phyloP scores from a whole-genome alignment of 2,329 filamentous ascomycete genomes.

The Helotiales sp. region DNA sequence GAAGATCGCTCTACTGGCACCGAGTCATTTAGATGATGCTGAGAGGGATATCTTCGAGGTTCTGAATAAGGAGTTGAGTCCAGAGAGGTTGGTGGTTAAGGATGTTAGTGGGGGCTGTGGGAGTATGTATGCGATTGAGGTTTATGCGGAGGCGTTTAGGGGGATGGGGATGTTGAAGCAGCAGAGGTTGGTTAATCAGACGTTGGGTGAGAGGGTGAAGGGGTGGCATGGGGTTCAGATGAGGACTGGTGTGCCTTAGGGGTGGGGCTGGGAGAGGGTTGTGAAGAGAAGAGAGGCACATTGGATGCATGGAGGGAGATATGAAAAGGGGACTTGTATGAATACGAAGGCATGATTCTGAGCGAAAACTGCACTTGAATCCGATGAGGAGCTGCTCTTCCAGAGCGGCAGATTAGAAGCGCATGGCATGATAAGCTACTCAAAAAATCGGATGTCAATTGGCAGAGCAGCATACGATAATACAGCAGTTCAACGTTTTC shows the following conservation, averaged over 20 bases:
- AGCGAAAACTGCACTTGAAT: no score
- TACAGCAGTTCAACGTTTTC: no score
- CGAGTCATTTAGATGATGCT: constrained; percentile 52
- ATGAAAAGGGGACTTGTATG: neutral
- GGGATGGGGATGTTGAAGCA: constrained; percentile 76
- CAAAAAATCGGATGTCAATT: no score
- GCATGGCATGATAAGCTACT: no score
- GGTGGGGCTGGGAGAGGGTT: neutral
- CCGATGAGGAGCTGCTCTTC: no score
- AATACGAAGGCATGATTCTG: no score
- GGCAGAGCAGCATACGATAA: no score
- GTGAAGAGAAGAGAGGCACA: neutral
- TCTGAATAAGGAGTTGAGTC: constrained; percentile 34
- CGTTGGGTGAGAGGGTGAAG: constrained; percentile 74
- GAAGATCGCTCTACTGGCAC: constrained; percentile 38
- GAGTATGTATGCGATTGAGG: constrained; percentile 83
- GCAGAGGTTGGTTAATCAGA: constrained; percentile 76
- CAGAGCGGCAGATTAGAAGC: no score
- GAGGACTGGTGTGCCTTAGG: constrained; percentile 57
- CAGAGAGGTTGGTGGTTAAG: constrained; percentile 49
- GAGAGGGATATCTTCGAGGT: constrained; percentile 59
- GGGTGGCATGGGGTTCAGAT: constrained; percentile 82
- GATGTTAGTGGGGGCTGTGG: constrained; percentile 84
- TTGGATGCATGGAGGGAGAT: neutral
- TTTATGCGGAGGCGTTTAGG: constrained; percentile 69